Base-by-base conservation (phyloP, 2,329 filamentous ascomycete genomes). In the Ramichloridium luteum region DNA sequence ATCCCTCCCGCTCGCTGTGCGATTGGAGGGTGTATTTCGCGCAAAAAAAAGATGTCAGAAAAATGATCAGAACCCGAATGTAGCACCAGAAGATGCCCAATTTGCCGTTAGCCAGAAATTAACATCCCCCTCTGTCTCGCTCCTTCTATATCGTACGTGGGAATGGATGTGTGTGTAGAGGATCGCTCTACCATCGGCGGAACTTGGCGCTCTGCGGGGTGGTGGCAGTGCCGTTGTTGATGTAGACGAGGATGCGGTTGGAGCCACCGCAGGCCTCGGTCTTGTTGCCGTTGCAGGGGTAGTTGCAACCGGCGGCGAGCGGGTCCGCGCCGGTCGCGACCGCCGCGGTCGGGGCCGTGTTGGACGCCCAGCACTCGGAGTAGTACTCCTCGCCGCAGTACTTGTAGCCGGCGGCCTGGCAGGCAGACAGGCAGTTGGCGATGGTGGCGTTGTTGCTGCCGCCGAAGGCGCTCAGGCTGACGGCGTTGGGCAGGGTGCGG, bases 211-310 rank as follows among this genome's bases (percentile, higher is more conserved):
- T n/a, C n/a, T n/a, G n/a, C n/a, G 20, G 8, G 20, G 20, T 23
- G n/a, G 20, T 23, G 20, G 20, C 8, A 23, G 42, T 47, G 15
- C 44, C 44, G 27, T 47, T 47, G 35, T 45, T 45, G 23, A 41
- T 31, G 28, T 50, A 51, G 2, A 53, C 43, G 27, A 49, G 28
- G 11, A 51, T 39, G 12, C 39, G 34, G 28, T 39, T 40, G 2
- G 35, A 32, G 1, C 48, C 50, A 37, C 50, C 50, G 41, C 50
- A 53, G 16, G 44, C 43, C 43, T 53, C 49, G n/a, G 41, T 48
- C 28, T 30, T 36, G 35, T 53, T 52, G 8, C 48, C 50, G 6
- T 31, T 45, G 31, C 50, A 53, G 18, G 46, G 40, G 31, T 35
- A 45, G 27, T 41, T 47, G 37, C 49, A 53, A 10, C 48, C 48